Percentiles rank a stretch among this genome's conserved stretches.
phyloP scores from a whole-genome alignment of 1,284 basidiomycete genomes.

The Moesziomyces sp. region DNA sequence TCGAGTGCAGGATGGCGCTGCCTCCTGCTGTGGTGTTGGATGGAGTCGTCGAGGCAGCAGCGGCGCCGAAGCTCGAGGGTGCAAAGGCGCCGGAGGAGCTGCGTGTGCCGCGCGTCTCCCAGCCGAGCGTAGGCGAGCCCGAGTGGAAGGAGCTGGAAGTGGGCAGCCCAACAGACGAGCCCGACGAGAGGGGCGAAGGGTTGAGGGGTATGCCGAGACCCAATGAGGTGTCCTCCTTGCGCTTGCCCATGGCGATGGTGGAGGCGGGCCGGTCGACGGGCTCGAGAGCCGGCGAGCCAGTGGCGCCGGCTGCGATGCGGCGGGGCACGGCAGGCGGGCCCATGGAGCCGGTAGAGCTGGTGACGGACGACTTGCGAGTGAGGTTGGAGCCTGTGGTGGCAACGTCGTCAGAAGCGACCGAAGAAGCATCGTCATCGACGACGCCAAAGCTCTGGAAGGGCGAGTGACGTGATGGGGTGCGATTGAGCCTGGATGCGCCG shows the following conservation, averaged over 20 bases:
- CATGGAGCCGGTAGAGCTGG: conserved; percentile 48
- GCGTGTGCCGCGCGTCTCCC: conserved; percentile 32
- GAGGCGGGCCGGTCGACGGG: conserved; percentile 31
- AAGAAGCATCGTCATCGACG: conserved; percentile 38
- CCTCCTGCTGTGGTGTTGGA: conserved; percentile 26
- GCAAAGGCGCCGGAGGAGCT: conserved; percentile 35
- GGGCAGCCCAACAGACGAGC: conserved; percentile 21
- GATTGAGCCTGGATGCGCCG: conserved; percentile 20
- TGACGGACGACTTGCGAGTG: conserved; percentile 47
- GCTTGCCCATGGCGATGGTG: conserved; percentile 41
- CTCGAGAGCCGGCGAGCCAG: conserved; percentile 27
- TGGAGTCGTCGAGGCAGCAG: conserved; percentile 24
- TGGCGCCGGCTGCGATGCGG: conserved; percentile 19
- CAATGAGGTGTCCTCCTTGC: conserved; percentile 38
- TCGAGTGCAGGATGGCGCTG: conserved; percentile 34
- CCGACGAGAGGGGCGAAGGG: conserved; percentile 39
- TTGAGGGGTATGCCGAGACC: conserved; percentile 45
- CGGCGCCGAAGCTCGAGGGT: conserved; percentile 27
- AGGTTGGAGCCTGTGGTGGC: conserved; percentile 29
- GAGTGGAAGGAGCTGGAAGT: conserved; percentile 36
- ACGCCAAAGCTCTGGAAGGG: conserved; percentile 9
- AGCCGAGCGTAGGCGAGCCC: conserved; percentile 31
- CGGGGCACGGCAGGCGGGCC: conserved; percentile 43
- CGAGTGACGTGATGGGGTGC: conserved; percentile 28
- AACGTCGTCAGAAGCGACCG: conserved; percentile 33